Conservation (phyloP, 768 basidiomycete genomes). For the Chlorophyllum brunneum region DNA sequence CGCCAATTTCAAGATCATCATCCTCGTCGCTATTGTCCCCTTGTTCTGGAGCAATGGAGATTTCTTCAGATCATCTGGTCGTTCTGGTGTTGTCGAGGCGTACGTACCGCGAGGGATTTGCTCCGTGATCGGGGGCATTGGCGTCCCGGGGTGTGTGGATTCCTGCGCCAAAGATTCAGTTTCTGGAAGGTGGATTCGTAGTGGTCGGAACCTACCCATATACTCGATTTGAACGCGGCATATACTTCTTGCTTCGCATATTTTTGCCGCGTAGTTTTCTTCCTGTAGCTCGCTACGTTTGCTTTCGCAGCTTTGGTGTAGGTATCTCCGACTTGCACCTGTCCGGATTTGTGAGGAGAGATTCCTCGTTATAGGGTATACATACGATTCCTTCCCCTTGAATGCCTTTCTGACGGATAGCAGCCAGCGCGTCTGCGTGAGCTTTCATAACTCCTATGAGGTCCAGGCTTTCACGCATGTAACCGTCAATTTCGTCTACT, state of each 20-base stretch:
- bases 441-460: constrained; percentile 55
- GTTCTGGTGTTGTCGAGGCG: not conserved
- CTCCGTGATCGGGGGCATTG: constrained; percentile 76
- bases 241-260: constrained; percentile 66
- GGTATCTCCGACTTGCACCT: constrained; percentile 48
- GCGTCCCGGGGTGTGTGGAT: constrained; percentile 54
- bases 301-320: constrained; percentile 48
- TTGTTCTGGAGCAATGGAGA: constrained; percentile 48
- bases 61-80: not conserved
- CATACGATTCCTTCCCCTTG: constrained; percentile 60
- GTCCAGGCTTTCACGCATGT: constrained; percentile 71
- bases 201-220: constrained; percentile 47
- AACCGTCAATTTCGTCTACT: constrained; percentile 54
- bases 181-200: not conserved
- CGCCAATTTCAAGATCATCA: constrained; percentile 87
- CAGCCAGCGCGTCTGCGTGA: constrained; percentile 50
- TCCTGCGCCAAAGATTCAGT: constrained; percentile 40
- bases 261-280: constrained; percentile 73
- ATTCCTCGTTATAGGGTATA: constrained; percentile 8
- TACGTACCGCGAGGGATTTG: constrained; percentile 63
- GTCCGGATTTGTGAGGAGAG: not conserved
- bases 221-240: constrained; percentile 52
- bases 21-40: constrained; percentile 82
- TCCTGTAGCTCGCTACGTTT: constrained; percentile 42
- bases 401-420: constrained; percentile 52